Evolutionary conservation across 257 asterid genomes (phyloP).

Genomic region (Penstemon barbatus): DNA sequence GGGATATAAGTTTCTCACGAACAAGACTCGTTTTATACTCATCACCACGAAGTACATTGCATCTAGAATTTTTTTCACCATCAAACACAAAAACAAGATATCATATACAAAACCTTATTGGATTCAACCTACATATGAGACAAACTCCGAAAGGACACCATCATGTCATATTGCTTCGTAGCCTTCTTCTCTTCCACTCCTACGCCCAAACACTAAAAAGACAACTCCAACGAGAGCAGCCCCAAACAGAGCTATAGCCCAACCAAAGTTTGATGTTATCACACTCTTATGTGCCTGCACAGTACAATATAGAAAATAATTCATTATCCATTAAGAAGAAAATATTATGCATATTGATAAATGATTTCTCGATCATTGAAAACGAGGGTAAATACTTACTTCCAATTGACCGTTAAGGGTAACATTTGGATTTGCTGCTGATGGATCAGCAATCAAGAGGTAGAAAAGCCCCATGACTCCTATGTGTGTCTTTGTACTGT

Average conservation of each 20-base stretch:
- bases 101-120: background rate
- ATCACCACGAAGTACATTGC: background rate
- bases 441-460: slow-evolving; percentile 60
- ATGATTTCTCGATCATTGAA: background rate
- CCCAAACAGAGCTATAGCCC: slow-evolving; percentile 39
- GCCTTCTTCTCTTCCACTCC: slow-evolving; percentile 37
- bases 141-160: slow-evolving; percentile 14
- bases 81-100: background rate
- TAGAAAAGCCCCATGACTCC: slow-evolving; percentile 97
- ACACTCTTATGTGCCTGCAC: slow-evolving; percentile 39
- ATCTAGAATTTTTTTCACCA: background rate
- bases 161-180: slow-evolving; percentile 43
- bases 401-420: slow-evolving; percentile 29
- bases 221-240: slow-evolving; percentile 30
- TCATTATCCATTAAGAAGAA: background rate
- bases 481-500: slow-evolving; percentile 50
- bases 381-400: slow-evolving; percentile 36
- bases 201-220: slow-evolving; percentile 21
- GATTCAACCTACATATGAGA: background rate
- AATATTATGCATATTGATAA: background rate
- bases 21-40: too few relatives aligned
- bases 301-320: background rate
- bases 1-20: background rate
- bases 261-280: slow-evolving; percentile 24
- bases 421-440: slow-evolving; percentile 21